These are phyloP conservation scores for Boletus subparvulus DNA, from an alignment of 768 basidiomycete genomes.

Conservation along the genomic window DNA sequence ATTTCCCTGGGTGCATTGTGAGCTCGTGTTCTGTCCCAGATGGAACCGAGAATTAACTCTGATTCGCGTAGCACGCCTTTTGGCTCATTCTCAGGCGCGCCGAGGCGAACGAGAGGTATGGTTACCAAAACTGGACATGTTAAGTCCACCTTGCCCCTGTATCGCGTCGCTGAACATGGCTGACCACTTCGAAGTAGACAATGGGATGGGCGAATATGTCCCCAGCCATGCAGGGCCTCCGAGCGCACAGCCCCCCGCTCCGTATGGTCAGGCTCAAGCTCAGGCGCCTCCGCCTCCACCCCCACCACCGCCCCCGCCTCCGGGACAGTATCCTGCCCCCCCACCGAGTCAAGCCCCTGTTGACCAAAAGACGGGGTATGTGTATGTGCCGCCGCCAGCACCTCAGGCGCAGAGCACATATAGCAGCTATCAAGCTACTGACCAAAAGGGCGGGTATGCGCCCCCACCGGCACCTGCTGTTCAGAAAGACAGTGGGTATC, in stretches of 20 bases:
- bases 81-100: slow-evolving; percentile 85
- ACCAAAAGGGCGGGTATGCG: background rate
- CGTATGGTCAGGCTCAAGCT: background rate
- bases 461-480: background rate
- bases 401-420: background rate
- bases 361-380: slow-evolving; percentile 4
- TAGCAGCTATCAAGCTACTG: background rate
- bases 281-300: background rate
- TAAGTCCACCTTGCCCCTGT: background rate
- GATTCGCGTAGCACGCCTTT: slow-evolving; percentile 60
- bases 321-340: background rate
- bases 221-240: background rate
- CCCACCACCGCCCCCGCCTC: background rate
- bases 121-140: slow-evolving; percentile 26
- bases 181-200: slow-evolving; percentile 3
- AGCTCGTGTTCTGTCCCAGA: slow-evolving; percentile 7
- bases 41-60: background rate
- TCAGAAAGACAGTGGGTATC: background rate
- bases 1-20: slow-evolving; percentile 61
- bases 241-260: background rate
- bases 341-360: slow-evolving; percentile 1
- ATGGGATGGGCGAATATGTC: slow-evolving; percentile 22
- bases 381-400: background rate
- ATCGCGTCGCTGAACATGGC: background rate
- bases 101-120: slow-evolving; percentile 62